Conservation (phyloP, 2,329 filamentous ascomycete species). For the Penicillium aurantiogriseum region DNA sequence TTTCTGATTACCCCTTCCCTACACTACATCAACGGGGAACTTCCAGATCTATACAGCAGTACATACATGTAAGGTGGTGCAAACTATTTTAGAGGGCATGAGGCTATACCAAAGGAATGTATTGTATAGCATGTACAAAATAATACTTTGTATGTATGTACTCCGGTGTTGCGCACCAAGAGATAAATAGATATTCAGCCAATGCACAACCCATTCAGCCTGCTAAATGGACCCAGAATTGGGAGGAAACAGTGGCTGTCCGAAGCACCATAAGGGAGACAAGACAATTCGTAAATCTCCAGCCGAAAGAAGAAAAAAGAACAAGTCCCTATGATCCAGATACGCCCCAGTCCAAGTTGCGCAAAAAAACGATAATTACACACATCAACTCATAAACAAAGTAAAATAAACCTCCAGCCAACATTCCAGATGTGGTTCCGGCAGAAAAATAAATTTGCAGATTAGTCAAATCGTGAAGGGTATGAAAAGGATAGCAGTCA, state of each 20-base stretch:
- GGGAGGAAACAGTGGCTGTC: not conserved
- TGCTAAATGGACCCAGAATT: not conserved
- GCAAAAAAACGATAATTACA: constrained; percentile 19
- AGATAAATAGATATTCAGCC: not conserved
- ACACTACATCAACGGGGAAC: not conserved
- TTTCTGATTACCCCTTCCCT: not conserved
- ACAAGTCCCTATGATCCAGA: not conserved
- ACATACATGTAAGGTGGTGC: not conserved
- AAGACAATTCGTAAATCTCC: not conserved
- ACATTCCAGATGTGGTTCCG: constrained; percentile 28
- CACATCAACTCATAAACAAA: constrained; percentile 22
- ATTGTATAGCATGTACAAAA: not conserved
- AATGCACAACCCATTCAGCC: not conserved
- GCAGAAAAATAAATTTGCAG: constrained; percentile 3
- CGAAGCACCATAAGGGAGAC: not conserved
- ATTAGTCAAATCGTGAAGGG: constrained; percentile 2
- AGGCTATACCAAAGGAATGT: not conserved
- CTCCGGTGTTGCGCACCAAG: not conserved
- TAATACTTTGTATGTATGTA: not conserved
- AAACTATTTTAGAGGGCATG: not conserved
- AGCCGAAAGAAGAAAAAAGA: not conserved
- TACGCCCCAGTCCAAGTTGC: not conserved
- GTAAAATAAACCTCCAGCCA: constrained; percentile 11
- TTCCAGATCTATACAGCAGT: not conserved
- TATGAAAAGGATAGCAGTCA: not conserved